Percentiles rank a stretch among this genome's conserved stretches.
These are phyloP conservation scores for Phoma sp. DNA, from an alignment of 2,329 filamentous ascomycete genomes.

Conservation along the genomic window DNA sequence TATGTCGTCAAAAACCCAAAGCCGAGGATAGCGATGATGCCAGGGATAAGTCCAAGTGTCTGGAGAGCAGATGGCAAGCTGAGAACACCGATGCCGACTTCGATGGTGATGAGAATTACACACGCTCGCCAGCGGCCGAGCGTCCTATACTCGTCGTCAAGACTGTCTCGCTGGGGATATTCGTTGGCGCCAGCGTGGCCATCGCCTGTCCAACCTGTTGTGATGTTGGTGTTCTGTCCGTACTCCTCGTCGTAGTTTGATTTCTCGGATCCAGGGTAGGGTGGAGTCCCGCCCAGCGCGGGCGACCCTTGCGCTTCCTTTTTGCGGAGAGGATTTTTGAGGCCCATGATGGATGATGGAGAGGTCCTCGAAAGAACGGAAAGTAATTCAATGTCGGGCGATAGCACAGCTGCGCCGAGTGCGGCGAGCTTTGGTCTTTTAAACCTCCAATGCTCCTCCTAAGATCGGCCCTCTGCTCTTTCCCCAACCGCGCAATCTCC, in stretches of 20 bases:
- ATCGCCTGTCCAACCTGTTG: constrained; percentile 35
- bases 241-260: constrained; percentile 27
- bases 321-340: constrained; percentile 31
- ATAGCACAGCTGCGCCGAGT: constrained; percentile 11
- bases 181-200: constrained; percentile 29
- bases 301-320: constrained; percentile 27
- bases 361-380: not conserved
- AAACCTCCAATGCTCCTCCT: constrained; percentile 34
- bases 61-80: constrained; percentile 37
- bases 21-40: constrained; percentile 41
- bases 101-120: constrained; percentile 40
- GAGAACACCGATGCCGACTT: constrained; percentile 40
- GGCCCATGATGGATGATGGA: constrained; percentile 27
- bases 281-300: constrained; percentile 15
- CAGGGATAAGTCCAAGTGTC: constrained; percentile 37
- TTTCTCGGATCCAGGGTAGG: constrained; percentile 30
- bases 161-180: constrained; percentile 22
- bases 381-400: constrained; percentile 3
- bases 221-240: constrained; percentile 33
- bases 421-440: constrained; percentile 25
- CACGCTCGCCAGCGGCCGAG: constrained; percentile 38
- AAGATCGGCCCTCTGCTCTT: constrained; percentile 33
- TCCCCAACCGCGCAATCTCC: constrained; percentile 26
- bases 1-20: constrained; percentile 36
- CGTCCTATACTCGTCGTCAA: constrained; percentile 34